These are phyloP conservation scores for Apodospora peruviana DNA, from an alignment of 495 filamentous ascomycete genomes.

Conservation along the genomic window DNA sequence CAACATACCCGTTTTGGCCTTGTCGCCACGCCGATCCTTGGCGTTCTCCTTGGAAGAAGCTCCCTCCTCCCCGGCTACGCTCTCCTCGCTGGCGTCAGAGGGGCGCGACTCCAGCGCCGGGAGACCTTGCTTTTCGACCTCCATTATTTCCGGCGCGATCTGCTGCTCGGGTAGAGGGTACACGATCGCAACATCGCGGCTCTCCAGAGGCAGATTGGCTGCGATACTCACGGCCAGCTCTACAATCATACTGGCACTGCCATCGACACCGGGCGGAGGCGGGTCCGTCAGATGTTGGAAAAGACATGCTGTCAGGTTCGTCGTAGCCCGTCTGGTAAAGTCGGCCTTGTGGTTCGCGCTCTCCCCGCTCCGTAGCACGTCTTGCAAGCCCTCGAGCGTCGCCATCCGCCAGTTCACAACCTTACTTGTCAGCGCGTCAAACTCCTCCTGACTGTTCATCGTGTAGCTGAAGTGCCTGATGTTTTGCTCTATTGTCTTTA, in stretches of 20 bases:
- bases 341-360: constrained; percentile 56
- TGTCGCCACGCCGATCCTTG: constrained; percentile 35
- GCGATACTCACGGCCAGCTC: constrained; percentile 86
- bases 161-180: constrained; percentile 71
- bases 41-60: constrained; percentile 30
- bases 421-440: constrained; percentile 79
- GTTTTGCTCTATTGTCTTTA: constrained; percentile 87
- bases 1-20: constrained; percentile 31
- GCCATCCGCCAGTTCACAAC: constrained; percentile 90
- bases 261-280: constrained; percentile 68
- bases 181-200: constrained; percentile 80
- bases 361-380: constrained; percentile 59
- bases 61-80: constrained; percentile 40
- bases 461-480: constrained; percentile 70
- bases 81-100: constrained; percentile 43
- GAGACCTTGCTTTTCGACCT: constrained; percentile 65
- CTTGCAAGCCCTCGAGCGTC: constrained; percentile 84
- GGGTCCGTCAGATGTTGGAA: constrained; percentile 69
- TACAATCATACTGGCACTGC: constrained; percentile 82
- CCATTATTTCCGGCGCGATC: constrained; percentile 71
- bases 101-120: constrained; percentile 60
- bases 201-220: constrained; percentile 82
- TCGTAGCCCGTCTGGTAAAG: constrained; percentile 63
- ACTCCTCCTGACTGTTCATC: constrained; percentile 73
- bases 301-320: constrained; percentile 63